Base-by-base conservation (phyloP, 257 asterid genomes). In the Mitragyna speciosa region DNA sequence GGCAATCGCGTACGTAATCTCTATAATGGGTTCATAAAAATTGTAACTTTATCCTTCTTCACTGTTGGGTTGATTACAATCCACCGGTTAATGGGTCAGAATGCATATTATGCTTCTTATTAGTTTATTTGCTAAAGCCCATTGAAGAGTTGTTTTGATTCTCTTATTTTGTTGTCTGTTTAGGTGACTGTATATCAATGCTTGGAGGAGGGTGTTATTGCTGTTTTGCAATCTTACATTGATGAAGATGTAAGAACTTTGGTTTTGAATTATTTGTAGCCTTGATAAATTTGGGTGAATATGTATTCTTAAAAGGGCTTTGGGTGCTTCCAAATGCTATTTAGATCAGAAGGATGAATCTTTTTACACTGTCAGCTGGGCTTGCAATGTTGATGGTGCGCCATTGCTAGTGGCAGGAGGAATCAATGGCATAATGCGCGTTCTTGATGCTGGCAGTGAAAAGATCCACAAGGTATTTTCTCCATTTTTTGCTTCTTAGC, bases 291-390 rank as follows among this genome's bases (percentile, higher is more conserved):
- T 19, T 69, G 20, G 31, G 31, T 56, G 51, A 56, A 41, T 58
- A 41, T 14, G 56, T 82, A 78, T 86, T 71, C 88, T 87, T 85
- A 87, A 67, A 82, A 85, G 54, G 79, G 78, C 22, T 81, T 39
- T 17, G 61, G 87, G 82, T 79, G 58, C 70, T 26, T 84, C 84
- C 83, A 51, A 81, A 76, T 89, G 82, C 76, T 82, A 70, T 86
- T 76, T 88, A 72, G 88, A 88, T 84, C 97, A 95, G 99, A 95
- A 95, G 84, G 99, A 95, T 82, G 99, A 95, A 82, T 93, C 98
- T 2, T 95, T 95, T 82, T 93, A 95, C 88, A 95, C 99, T 58
- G 97, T 95, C 72, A 91, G 97, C 76, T 95, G 99, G 99, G 99
- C 98, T 51, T 93, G 99, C 88, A 90, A 90, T 85, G 75, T 83